A percentile compares a stretch with the other conserved stretches of the same genome.
These are phyloP conservation scores for Mortierella antarctica DNA, from an alignment of 192 early-diverging fungal species.

Conservation along the genomic window DNA sequence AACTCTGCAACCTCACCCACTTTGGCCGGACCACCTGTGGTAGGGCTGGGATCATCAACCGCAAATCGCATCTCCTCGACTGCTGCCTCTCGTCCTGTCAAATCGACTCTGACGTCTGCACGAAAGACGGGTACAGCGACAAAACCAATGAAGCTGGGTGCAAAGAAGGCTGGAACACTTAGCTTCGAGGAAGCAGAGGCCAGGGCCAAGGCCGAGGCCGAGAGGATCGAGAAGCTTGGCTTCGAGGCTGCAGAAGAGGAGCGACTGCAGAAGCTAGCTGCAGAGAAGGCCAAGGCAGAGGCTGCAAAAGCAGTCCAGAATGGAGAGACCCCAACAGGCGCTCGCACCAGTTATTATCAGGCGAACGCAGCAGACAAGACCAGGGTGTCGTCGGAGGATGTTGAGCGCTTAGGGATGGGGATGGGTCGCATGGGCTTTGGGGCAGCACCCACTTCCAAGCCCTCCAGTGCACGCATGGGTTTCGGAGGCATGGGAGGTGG, in stretches of 20 bases:
- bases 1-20: slow-evolving; percentile 11
- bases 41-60: slow-evolving; percentile 28
- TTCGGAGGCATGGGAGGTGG: slow-evolving; percentile 41
- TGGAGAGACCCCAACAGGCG: background rate
- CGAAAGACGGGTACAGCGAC: slow-evolving; percentile 41
- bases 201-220: slow-evolving; percentile 38
- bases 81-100: slow-evolving; percentile 39
- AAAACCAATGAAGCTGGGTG: slow-evolving; percentile 72
- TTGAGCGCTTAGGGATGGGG: slow-evolving; percentile 76
- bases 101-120: slow-evolving; percentile 56
- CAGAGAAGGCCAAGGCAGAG: slow-evolving; percentile 84
- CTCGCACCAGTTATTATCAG: slow-evolving; percentile 35
- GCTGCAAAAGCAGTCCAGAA: slow-evolving; percentile 41
- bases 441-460: slow-evolving; percentile 20
- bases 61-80: slow-evolving; percentile 13
- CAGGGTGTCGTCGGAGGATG: slow-evolving; percentile 48
- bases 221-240: slow-evolving; percentile 43
- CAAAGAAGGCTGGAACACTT: slow-evolving; percentile 83
- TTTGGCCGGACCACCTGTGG: slow-evolving; percentile 9
- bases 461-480: slow-evolving; percentile 17
- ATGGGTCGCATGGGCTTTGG: slow-evolving; percentile 75
- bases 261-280: slow-evolving; percentile 29
- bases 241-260: slow-evolving; percentile 52
- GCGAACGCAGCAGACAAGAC: slow-evolving; percentile 37
- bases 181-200: slow-evolving; percentile 93